phyloP scores from a whole-genome alignment of 176 grass and related monocot genomes.

The Cenchrus purpureus region DNA sequence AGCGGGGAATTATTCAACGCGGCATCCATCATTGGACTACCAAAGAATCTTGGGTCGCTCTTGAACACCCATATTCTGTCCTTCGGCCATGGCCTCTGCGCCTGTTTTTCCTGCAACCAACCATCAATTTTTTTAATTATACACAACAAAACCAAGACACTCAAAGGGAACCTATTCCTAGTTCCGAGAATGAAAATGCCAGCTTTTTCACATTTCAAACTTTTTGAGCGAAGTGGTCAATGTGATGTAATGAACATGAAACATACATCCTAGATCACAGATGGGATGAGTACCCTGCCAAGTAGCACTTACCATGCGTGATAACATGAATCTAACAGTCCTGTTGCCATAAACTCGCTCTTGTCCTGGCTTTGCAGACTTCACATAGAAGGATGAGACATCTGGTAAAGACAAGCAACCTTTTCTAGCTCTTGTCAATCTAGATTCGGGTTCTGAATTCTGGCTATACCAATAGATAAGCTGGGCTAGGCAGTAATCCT shows the following conservation, averaged over 20 bases:
- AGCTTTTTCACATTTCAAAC: neutral
- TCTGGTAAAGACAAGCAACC: slow-evolving; percentile 90
- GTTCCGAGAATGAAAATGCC: neutral
- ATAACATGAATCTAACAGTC: slow-evolving; percentile 96
- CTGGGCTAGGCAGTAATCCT: slow-evolving; percentile 93
- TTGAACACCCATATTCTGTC: slow-evolving; percentile 95
- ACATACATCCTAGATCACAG: neutral
- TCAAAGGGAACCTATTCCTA: neutral
- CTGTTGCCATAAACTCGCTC: slow-evolving; percentile 84
- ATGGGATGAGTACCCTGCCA: neutral
- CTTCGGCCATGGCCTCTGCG: slow-evolving; percentile 96
- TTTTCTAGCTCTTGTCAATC: slow-evolving; percentile 87
- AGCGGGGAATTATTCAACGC: slow-evolving; percentile 84
- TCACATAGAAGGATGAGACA: slow-evolving; percentile 84
- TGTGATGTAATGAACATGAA: neutral
- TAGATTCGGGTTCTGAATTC: slow-evolving; percentile 82
- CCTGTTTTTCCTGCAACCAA: slow-evolving; percentile 88
- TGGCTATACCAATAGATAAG: slow-evolving; percentile 98
- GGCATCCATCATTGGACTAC: slow-evolving; percentile 94
- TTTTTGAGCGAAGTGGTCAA: neutral
- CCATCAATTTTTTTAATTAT: too few relatives aligned
- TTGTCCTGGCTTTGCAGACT: slow-evolving; percentile 64
- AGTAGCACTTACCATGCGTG: slow-evolving; percentile 86
- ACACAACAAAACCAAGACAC: neutral
- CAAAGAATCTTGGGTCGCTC: slow-evolving; percentile 88